phyloP scores from a whole-genome alignment of 2,329 filamentous ascomycete genomes.

The Ramichloridium luteum region DNA sequence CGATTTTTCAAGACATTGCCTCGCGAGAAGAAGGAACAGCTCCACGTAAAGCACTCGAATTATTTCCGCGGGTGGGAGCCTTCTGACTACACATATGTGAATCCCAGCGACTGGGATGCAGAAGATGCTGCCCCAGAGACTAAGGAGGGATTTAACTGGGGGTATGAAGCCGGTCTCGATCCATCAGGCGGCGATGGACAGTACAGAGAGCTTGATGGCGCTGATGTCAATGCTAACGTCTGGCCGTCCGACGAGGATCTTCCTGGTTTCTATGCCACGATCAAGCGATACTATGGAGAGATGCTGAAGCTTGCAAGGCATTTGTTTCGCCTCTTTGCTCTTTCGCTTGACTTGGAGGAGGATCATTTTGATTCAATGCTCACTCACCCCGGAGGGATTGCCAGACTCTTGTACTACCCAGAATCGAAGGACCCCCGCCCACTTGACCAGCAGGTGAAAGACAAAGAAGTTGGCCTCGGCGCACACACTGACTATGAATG shows the following conservation, averaged over 20 bases:
- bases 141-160: slow-evolving; percentile 33
- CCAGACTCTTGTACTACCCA: slow-evolving; percentile 29
- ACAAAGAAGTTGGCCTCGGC: slow-evolving; percentile 27
- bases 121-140: slow-evolving; percentile 23
- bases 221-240: slow-evolving; percentile 24
- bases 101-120: slow-evolving; percentile 22
- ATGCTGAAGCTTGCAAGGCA: slow-evolving; percentile 29
- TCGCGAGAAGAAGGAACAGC: slow-evolving; percentile 24
- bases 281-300: slow-evolving; percentile 29
- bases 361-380: slow-evolving; percentile 30
- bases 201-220: slow-evolving; percentile 31
- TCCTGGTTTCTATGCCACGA: slow-evolving; percentile 27
- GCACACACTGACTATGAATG: slow-evolving; percentile 26
- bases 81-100: slow-evolving; percentile 29
- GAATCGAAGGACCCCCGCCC: slow-evolving; percentile 18
- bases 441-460: slow-evolving; percentile 8
- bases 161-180: slow-evolving; percentile 31
- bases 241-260: slow-evolving; percentile 30
- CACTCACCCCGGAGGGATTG: slow-evolving; percentile 30
- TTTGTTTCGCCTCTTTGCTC: slow-evolving; percentile 30
- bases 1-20: slow-evolving; percentile 26
- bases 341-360: slow-evolving; percentile 28
- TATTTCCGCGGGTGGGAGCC: slow-evolving; percentile 33
- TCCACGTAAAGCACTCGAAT: slow-evolving; percentile 29
- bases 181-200: slow-evolving; percentile 29